A percentile compares a stretch with the other conserved stretches of the same genome.
Evolutionary conservation across 1,284 basidiomycete genomes (phyloP).

Genomic region (Melampsora medusae): DNA sequence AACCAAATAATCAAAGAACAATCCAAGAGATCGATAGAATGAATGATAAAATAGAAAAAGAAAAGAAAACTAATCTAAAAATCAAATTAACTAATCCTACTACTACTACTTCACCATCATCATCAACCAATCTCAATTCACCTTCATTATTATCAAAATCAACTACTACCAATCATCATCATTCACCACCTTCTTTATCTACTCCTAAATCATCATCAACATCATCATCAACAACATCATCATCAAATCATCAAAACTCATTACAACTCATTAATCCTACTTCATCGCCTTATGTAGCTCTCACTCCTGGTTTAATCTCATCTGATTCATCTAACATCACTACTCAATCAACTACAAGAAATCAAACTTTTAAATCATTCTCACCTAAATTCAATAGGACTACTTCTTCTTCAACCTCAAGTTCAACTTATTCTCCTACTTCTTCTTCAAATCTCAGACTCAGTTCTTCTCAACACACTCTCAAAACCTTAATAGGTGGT

Average conservation of each 20-base stretch:
- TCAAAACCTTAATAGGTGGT: constrained; percentile 16
- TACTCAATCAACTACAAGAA: not conserved
- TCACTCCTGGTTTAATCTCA: constrained; percentile 9
- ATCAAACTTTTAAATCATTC: not conserved
- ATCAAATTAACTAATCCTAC: too few species aligned
- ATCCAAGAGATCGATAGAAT: too few species aligned
- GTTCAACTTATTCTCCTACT: not conserved
- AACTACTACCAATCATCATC: not conserved
- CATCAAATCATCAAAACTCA: not conserved
- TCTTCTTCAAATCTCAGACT: not conserved
- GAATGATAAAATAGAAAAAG: too few species aligned
- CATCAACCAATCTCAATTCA: too few species aligned
- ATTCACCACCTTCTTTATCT: constrained; percentile 20
- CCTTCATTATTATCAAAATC: too few species aligned
- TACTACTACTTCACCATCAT: too few species aligned
- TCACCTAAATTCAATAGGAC: not conserved
- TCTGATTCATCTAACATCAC: not conserved
- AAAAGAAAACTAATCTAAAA: too few species aligned
- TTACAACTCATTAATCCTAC: constrained; percentile 27
- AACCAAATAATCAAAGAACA: too few species aligned
- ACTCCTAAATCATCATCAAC: too few species aligned
- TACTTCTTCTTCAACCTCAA: not conserved
- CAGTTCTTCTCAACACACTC: constrained; percentile 11
- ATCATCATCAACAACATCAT: constrained; percentile 23
- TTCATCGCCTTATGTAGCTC: constrained; percentile 10